A percentile compares a stretch with the other conserved stretches of the same genome.
These are phyloP conservation scores for Cicer cuneatum DNA, from an alignment of 306 rosid species.

Conservation along the genomic window DNA sequence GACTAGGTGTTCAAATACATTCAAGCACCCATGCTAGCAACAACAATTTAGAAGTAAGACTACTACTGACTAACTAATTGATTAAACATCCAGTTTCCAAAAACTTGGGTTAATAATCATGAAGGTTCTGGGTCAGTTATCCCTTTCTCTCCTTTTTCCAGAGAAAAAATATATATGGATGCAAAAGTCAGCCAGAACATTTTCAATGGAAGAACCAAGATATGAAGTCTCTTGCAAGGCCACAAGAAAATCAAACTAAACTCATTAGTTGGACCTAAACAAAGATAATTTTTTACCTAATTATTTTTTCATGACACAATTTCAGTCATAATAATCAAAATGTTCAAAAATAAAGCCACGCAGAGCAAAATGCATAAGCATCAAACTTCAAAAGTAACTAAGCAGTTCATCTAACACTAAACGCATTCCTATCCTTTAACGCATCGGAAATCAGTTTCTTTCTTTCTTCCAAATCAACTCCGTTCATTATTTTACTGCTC, in stretches of 20 bases:
- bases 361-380: not conserved
- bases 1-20: slow-evolving; percentile 41
- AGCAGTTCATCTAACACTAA: not conserved
- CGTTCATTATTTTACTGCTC: not conserved
- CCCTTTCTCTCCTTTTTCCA: not conserved
- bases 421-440: not conserved
- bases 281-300: not conserved
- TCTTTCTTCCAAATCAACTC: not conserved
- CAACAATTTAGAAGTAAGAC: slow-evolving; percentile 41
- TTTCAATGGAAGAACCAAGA: not conserved
- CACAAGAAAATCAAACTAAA: not conserved
- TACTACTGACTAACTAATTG: slow-evolving; percentile 7
- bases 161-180: not conserved
- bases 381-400: slow-evolving; percentile 2
- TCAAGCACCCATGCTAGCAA: slow-evolving; percentile 46
- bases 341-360: slow-evolving; percentile 7
- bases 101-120: slow-evolving; percentile 20
- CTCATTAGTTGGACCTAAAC: not conserved
- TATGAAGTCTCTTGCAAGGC: not conserved
- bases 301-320: not conserved
- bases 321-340: not conserved
- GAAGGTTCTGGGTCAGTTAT: not conserved
- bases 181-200: not conserved
- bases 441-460: not conserved
- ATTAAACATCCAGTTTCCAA: slow-evolving; percentile 17